These are phyloP conservation scores for Aspergillus pseudonomiae DNA, from an alignment of 2,329 filamentous ascomycete species.

Conservation along the genomic window DNA sequence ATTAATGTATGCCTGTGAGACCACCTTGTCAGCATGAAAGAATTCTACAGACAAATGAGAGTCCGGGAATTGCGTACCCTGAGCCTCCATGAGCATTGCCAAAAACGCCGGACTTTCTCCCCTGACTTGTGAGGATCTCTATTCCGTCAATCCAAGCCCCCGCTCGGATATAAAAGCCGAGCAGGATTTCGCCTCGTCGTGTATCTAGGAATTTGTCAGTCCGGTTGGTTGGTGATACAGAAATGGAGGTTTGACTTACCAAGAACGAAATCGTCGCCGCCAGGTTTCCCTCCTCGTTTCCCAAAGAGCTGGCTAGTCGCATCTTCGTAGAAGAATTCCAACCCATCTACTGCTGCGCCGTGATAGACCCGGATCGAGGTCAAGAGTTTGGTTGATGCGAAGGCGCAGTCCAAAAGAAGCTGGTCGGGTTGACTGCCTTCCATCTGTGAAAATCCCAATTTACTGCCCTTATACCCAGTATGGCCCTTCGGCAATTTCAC, in stretches of 20 bases:
- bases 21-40: conserved; percentile 13
- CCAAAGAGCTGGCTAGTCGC: conserved; percentile 83
- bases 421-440: conserved; percentile 71
- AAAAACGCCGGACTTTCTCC: conserved; percentile 82
- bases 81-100: conserved; percentile 80
- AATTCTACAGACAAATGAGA: too few relatives aligned
- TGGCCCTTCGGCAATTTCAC: conserved; percentile 77
- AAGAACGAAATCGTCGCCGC: conserved; percentile 75
- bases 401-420: conserved; percentile 71
- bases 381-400: conserved; percentile 71
- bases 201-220: conserved; percentile 61
- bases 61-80: conserved; percentile 63
- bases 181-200: conserved; percentile 79
- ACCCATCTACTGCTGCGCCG: conserved; percentile 74
- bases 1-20: conserved; percentile 76
- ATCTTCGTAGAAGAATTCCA: conserved; percentile 95
- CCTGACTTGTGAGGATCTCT: conserved; percentile 84
- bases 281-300: conserved; percentile 70
- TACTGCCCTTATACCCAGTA: conserved; percentile 73
- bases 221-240: background rate
- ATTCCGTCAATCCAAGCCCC: conserved; percentile 84
- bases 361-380: conserved; percentile 76
- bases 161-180: conserved; percentile 81
- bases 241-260: conserved; percentile 56
- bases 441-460: conserved; percentile 72